These are phyloP conservation scores for Pisolithus marmoratus DNA, from an alignment of 768 basidiomycete genomes.

Conservation along the genomic window DNA sequence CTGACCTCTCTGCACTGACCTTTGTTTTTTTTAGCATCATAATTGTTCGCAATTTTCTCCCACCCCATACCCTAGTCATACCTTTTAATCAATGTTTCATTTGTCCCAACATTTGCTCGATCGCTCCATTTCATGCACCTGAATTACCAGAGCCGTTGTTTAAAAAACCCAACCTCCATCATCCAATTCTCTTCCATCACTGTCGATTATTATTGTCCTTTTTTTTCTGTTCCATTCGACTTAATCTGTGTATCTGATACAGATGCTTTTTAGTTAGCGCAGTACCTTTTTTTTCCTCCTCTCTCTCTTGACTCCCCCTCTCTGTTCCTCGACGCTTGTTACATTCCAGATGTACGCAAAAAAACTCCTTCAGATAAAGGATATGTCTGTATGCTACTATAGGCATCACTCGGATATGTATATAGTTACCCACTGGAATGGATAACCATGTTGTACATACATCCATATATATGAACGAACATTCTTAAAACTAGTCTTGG, in stretches of 20 bases:
- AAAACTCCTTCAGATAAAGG: slow-evolving; percentile 11
- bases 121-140: background rate
- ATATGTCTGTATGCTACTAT: slow-evolving; percentile 24
- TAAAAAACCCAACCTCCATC: background rate
- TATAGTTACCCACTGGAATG: slow-evolving; percentile 20
- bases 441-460: slow-evolving; percentile 12
- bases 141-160: background rate
- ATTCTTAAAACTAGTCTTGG: too few species aligned
- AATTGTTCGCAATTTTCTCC: slow-evolving; percentile 5
- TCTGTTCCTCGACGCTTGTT: slow-evolving; percentile 2
- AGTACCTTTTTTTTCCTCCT: background rate
- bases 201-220: background rate
- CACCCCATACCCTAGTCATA: slow-evolving; percentile 26
- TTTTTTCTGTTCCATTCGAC: slow-evolving; percentile 2
- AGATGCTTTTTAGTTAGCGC: slow-evolving; percentile 2
- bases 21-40: background rate
- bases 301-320: too few species aligned
- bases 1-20: slow-evolving; percentile 1
- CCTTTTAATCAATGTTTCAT: slow-evolving; percentile 15
- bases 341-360: slow-evolving; percentile 20
- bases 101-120: background rate
- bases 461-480: too few species aligned
- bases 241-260: background rate
- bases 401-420: slow-evolving; percentile 15
- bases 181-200: background rate